Base-by-base conservation (phyloP, 176 grass and related monocot genomes). In the Carex myosuroides region DNA sequence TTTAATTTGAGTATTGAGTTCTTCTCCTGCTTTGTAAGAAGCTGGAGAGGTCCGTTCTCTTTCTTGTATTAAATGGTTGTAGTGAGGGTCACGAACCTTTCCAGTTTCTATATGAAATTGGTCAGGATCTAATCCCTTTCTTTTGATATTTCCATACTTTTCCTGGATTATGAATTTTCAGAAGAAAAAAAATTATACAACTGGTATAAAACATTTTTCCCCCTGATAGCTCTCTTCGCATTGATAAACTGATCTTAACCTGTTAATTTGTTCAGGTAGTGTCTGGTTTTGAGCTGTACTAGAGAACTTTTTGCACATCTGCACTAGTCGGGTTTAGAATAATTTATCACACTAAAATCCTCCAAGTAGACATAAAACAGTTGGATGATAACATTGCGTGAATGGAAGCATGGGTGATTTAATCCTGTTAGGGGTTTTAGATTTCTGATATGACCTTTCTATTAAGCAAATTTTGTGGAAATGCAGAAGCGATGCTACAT, bases 401-500 rank as follows among this genome's bases (percentile, higher is more conserved):
- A 77, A 41, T 41, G 35, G 66, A 70, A 9, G 35, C 55, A 76
- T 24, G 3, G 35, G 42, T 73, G 67, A 17, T 42, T 70, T 44
- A 70, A 41, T 41, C 18, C 33, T 70, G 21, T 24, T 44, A 17
- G 39, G 33, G 67, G 37, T 70, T 70, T 70, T 18, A 42, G 33
- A 44, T 42, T 70, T 70, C 35, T 70, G 7, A 70, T 52, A 75
- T 29, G 20, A 52, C 70, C 17, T 72, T 29, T 77, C 22, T 77
- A 12, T 55, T 55, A 55, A 56, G 46, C 13, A 56, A 56, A 17
- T 54, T 14, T 75, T 77, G 24, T 32, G 26, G 29, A 41, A 81
- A 65, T 86, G 67, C 91, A 98, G 96, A 85, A 91, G 91, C 1
- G 96, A 98, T 63, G 96, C 91, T 21, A 98, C 91, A 88, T 98